phyloP scores from a whole-genome alignment of 2,329 filamentous ascomycete species.

The Fusarium piperis region DNA sequence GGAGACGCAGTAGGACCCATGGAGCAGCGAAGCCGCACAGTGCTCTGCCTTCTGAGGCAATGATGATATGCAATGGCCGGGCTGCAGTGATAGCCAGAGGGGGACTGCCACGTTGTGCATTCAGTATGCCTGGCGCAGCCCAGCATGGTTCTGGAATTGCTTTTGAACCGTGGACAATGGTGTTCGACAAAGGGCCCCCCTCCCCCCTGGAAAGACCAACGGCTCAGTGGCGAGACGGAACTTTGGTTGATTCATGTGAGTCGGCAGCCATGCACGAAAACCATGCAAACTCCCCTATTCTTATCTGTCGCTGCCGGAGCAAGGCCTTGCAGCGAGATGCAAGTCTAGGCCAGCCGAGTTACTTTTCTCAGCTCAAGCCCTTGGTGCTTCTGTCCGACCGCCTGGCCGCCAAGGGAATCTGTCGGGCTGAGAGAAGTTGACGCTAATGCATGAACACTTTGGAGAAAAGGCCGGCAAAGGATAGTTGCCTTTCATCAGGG shows the following conservation, averaged over 20 bases:
- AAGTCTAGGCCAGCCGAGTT: conserved; percentile 16
- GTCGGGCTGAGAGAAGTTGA: conserved; percentile 16
- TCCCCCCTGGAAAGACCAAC: conserved; percentile 9
- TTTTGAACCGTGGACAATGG: conserved; percentile 27
- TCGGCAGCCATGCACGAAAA: conserved; percentile 45
- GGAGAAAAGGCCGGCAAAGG: conserved; percentile 12
- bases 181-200: conserved; percentile 15
- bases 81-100: conserved; percentile 35
- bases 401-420: conserved; percentile 11
- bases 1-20: conserved; percentile 20
- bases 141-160: conserved; percentile 24
- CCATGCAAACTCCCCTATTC: conserved; percentile 40
- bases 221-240: conserved; percentile 19
- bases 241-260: conserved; percentile 48
- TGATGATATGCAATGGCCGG: conserved; percentile 26
- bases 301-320: conserved; percentile 28
- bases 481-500: conserved; percentile 1
- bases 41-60: conserved; percentile 22
- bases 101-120: conserved; percentile 43
- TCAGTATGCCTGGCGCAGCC: conserved; percentile 29
- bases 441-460: conserved; percentile 31
- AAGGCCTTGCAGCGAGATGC: conserved; percentile 24
- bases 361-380: conserved; percentile 15
- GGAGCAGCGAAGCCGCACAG: conserved; percentile 4
- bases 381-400: conserved; percentile 6